phyloP scores from a whole-genome alignment of 2,329 filamentous ascomycete species.

The Colletotrichum spaethianum region DNA sequence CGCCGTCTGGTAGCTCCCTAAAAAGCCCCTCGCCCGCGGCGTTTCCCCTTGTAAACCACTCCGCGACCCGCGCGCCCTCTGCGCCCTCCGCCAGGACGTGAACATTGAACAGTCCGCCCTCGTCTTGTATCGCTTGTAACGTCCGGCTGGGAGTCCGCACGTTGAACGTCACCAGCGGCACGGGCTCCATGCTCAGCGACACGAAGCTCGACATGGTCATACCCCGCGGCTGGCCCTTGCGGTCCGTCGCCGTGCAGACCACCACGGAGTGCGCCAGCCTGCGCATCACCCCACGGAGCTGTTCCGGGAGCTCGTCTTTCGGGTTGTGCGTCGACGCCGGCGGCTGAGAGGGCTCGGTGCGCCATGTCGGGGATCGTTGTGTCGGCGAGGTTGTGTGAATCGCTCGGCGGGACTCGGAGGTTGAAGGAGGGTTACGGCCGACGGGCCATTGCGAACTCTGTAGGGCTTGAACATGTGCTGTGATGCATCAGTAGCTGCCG shows the following conservation, averaged over 20 bases:
- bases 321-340: slow-evolving; percentile 54
- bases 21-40: slow-evolving; percentile 54
- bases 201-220: slow-evolving; percentile 75
- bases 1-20: slow-evolving; percentile 49
- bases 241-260: slow-evolving; percentile 66
- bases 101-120: slow-evolving; percentile 65
- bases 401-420: slow-evolving; percentile 16
- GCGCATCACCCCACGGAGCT: slow-evolving; percentile 68
- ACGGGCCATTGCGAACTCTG: background rate
- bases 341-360: slow-evolving; percentile 47
- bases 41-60: slow-evolving; percentile 67
- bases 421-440: background rate
- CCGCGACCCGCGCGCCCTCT: slow-evolving; percentile 64
- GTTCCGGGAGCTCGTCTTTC: slow-evolving; percentile 50
- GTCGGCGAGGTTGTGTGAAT: slow-evolving; percentile 20
- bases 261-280: slow-evolving; percentile 68
- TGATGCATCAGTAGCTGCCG: background rate
- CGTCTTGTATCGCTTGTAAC: slow-evolving; percentile 62
- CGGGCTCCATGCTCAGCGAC: slow-evolving; percentile 66
- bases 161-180: slow-evolving; percentile 70
- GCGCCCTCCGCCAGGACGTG: slow-evolving; percentile 66
- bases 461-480: background rate
- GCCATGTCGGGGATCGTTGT: slow-evolving; percentile 47
- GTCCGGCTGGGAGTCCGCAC: slow-evolving; percentile 70
- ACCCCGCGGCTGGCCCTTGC: slow-evolving; percentile 55